These are phyloP conservation scores for Coemansia sp. DNA, from an alignment of 192 early-diverging fungal genomes.

Conservation along the genomic window DNA sequence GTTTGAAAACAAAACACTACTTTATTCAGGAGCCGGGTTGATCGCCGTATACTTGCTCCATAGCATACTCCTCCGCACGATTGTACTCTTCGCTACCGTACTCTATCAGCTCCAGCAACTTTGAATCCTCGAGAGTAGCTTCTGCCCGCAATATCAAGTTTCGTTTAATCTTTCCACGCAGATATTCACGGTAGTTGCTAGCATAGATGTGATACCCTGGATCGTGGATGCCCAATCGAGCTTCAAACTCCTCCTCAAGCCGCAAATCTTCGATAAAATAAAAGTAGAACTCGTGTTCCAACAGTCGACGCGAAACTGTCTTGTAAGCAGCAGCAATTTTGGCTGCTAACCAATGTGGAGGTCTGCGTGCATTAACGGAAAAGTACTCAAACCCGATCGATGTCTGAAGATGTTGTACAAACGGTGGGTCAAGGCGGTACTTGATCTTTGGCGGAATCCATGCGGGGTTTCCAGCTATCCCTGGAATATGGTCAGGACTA, in stretches of 20 bases:
- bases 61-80: constrained; percentile 10
- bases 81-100: constrained; percentile 21
- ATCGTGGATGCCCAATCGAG: constrained; percentile 36
- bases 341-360: constrained; percentile 42
- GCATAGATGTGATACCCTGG: constrained; percentile 43
- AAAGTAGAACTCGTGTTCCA: constrained; percentile 41
- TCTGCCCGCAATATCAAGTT: too few species aligned
- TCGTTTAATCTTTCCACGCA: constrained; percentile 29
- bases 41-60: constrained; percentile 6
- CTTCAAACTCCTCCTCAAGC: constrained; percentile 52
- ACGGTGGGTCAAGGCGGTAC: constrained; percentile 30
- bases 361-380: constrained; percentile 43
- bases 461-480: constrained; percentile 33
- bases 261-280: constrained; percentile 32
- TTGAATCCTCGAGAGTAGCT: constrained; percentile 1
- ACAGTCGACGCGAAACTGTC: constrained; percentile 7
- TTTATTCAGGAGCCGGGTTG: not conserved
- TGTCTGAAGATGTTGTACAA: constrained; percentile 43
- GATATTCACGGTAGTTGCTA: constrained; percentile 45
- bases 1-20: constrained; percentile 3
- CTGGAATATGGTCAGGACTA: constrained; percentile 15
- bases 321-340: constrained; percentile 25
- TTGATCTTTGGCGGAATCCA: constrained; percentile 40
- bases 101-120: not conserved
- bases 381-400: constrained; percentile 43